Evolutionary conservation across 2,329 filamentous ascomycete genomes (phyloP), one percentile per base, ranked within the genome.

Genomic region (Dryadomyces quercivorus): DNA sequence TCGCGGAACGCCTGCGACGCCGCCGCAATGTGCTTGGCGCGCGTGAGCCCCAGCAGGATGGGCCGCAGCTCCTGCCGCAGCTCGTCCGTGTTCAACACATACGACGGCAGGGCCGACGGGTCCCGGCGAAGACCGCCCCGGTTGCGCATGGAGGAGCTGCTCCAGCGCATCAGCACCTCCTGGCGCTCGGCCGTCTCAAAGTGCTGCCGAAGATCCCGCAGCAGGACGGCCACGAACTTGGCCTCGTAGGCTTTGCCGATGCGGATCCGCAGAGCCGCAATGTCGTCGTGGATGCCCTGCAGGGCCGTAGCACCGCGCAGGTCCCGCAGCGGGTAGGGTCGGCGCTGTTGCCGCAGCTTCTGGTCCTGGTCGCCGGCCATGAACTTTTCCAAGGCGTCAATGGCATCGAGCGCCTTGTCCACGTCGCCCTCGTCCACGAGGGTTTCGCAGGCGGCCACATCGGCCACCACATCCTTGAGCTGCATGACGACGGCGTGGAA

Each of bases 1-100:
- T 95, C 90, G 59, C 92, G 82, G 67, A 93, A 97, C 0, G 84
- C 82, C 43, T 84, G 78, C n/a, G 90, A 87, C 20, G 93, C 93
- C 40, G 84, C 80, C 4, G 83, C 82, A 2, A 92, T 86, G 63
- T 93, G 84, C 59, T 84, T 85, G 22, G 90, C 87, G 50, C 88
- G 80, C 59, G 89, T 83, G n/a, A 98, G 71, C 0, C 93, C 92
- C 38, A 80, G 76, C 56, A 98, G 75, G 59, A 84, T 84, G 2
- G 83, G 76, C 54, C 84, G 73, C 3, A 98, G 72, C 56, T 85
- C 78, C 10, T 78, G 72, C 49, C 91, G 85, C 36, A 97, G 75
- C 36, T 79, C 75, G 10, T 86, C 79, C 48, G 83, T 85, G 36
- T 85, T 81, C 31, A 80, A 76, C 64, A 96, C 76, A 69, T 96